Percentiles rank a stretch among this genome's conserved stretches.
Conservation (phyloP, 768 basidiomycete species). For the Leucogyrophana mollusca region DNA sequence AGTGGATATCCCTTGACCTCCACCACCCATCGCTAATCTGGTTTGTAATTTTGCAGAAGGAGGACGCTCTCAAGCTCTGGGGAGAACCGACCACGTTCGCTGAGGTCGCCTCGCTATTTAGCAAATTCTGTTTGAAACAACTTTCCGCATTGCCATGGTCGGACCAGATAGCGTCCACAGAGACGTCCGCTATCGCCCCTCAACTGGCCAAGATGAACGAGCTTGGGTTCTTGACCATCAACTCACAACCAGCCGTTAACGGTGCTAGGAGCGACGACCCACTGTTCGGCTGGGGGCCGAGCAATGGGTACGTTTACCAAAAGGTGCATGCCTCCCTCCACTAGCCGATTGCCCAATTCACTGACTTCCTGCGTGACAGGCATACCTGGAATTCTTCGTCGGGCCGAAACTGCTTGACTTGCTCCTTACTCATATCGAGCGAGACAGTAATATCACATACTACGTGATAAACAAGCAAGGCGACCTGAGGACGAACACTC, state of each 20-base stretch:
- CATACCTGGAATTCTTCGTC: constrained; percentile 96
- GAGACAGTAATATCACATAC: constrained; percentile 88
- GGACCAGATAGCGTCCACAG: constrained; percentile 80
- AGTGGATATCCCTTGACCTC: constrained; percentile 16
- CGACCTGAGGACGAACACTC: constrained; percentile 91
- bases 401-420: constrained; percentile 67
- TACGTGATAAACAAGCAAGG: constrained; percentile 97
- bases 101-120: constrained; percentile 75
- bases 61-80: constrained; percentile 88
- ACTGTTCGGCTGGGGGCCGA: constrained; percentile 90
- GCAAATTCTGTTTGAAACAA: constrained; percentile 74
- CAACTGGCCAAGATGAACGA: constrained; percentile 85
- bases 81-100: constrained; percentile 65
- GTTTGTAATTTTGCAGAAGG: constrained; percentile 51
- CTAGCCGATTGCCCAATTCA: constrained; percentile 1
- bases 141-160: constrained; percentile 92
- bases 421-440: constrained; percentile 79
- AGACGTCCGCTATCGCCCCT: constrained; percentile 78
- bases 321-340: constrained; percentile 51
- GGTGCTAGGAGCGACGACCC: constrained; percentile 84
- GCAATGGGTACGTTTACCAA: constrained; percentile 93
- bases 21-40: constrained; percentile 7
- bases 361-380: constrained; percentile 49
- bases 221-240: constrained; percentile 93
- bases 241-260: constrained; percentile 95